phyloP scores from a whole-genome alignment of 2,329 filamentous ascomycete genomes.

The Phaeosphaeriaceae sp. region DNA sequence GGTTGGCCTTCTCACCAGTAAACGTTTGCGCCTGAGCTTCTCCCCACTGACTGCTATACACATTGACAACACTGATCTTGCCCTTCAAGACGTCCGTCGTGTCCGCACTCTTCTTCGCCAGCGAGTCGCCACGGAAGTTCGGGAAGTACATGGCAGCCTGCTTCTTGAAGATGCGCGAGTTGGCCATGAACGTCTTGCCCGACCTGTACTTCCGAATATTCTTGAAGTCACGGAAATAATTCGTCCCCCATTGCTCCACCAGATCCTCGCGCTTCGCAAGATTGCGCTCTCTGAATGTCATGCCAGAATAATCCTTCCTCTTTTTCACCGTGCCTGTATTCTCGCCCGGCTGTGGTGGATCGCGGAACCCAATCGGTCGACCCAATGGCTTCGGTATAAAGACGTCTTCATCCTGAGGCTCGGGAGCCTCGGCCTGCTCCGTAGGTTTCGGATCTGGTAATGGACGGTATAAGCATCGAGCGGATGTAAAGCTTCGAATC shows the following conservation, averaged over 20 bases:
- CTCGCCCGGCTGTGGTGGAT: constrained; percentile 77
- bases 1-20: constrained; percentile 68
- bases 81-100: constrained; percentile 79
- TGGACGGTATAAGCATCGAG: constrained; percentile 26
- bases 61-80: constrained; percentile 77
- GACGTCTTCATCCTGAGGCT: constrained; percentile 35
- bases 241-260: constrained; percentile 78
- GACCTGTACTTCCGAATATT: constrained; percentile 78
- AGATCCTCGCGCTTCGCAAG: constrained; percentile 77
- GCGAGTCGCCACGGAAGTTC: constrained; percentile 83
- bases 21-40: constrained; percentile 81
- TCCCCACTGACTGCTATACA: constrained; percentile 88
- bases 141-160: constrained; percentile 91
- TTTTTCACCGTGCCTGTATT: constrained; percentile 77
- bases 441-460: constrained; percentile 17
- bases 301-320: constrained; percentile 41
- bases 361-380: constrained; percentile 82
- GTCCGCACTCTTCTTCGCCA: constrained; percentile 63
- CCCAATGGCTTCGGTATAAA: constrained; percentile 63
- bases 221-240: constrained; percentile 95
- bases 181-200: constrained; percentile 91
- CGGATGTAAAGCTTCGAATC: constrained; percentile 35
- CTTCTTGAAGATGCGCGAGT: constrained; percentile 81
- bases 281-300: constrained; percentile 59
- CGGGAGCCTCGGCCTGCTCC: constrained; percentile 10